Base-by-base conservation (phyloP, 768 basidiomycete genomes). In the Dacryopinax spathularia region DNA sequence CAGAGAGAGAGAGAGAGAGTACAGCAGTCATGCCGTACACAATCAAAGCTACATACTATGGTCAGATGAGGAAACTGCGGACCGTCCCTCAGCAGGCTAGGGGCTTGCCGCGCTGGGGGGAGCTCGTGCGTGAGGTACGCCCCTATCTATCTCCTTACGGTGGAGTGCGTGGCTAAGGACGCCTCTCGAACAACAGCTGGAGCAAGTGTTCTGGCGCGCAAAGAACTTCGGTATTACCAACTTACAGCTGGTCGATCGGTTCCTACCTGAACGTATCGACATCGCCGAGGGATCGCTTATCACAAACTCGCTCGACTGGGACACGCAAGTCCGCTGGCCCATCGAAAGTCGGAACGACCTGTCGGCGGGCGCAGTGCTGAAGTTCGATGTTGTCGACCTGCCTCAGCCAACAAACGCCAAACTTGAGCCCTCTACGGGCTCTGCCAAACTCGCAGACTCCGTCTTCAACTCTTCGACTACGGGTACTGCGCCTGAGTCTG, bases 1-100 rank as follows among this genome's bases (percentile, higher is more conserved):
- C 48, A 20, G 29, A 22, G 9, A 29, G 9, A 10, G 31, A 56
- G n/a, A n/a, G n/a, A n/a, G n/a, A n/a, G n/a, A n/a, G n/a, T n/a
- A n/a, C n/a, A n/a, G n/a, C n/a, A n/a, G n/a, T n/a, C 25, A 56
- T 56, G 48, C 48, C 48, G 22, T 56, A 56, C 29, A 56, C 48
- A 27, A 56, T 56, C 22, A 56, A 56, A 29, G 48, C 48, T 5
- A 56, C 25, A 3, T 56, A 56, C 48, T 56, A 56, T 31, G 48
- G 48, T 15, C 10, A 27, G 48, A 56, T 29, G 48, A 56, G 48
- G 48, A 56, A 56, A 29, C 48, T 56, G 25, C 3, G 29, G 10
- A n/a, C n/a, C n/a, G n/a, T n/a, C n/a, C 48, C 48, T 13, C 20
- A 27, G 13, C 25, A 56, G 15, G 10, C 25, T 3, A 29, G 10